Conservation (phyloP, 768 basidiomycete species). For the Kwoniella botswanensis region DNA sequence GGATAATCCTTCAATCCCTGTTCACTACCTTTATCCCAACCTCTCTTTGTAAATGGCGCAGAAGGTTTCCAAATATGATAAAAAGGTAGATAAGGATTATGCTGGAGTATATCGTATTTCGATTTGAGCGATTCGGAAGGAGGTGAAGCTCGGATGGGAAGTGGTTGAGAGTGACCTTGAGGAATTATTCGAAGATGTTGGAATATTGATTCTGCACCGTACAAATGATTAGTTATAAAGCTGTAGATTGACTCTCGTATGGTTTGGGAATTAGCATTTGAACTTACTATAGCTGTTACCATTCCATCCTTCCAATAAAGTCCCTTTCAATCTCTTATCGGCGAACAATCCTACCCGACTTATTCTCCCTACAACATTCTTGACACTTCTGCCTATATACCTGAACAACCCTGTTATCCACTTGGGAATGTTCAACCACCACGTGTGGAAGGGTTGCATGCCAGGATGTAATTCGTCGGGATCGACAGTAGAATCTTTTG, state of each 20-base stretch:
- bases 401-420: conserved; percentile 23
- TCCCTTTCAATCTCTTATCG: conserved; percentile 16
- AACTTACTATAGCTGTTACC: conserved; percentile 26
- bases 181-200: conserved; percentile 73
- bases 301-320: conserved; percentile 29
- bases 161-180: conserved; percentile 66
- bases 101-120: conserved; percentile 30
- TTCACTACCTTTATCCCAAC: conserved; percentile 62
- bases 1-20: conserved; percentile 71
- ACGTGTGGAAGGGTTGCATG: conserved; percentile 36
- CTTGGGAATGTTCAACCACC: conserved; percentile 44
- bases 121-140: conserved; percentile 20
- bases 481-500: background rate
- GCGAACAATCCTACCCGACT: background rate
- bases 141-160: conserved; percentile 46
- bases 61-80: conserved; percentile 91
- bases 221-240: too few relatives aligned
- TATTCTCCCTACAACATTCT: background rate
- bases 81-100: conserved; percentile 75
- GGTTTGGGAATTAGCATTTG: background rate
- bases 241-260: too few relatives aligned
- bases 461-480: conserved; percentile 13
- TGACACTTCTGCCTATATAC: background rate
- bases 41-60: conserved; percentile 65
- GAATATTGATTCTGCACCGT: conserved; percentile 68